Evolutionary conservation across 169 alveolate genomes (phyloP), one percentile per base, ranked within the genome.

Genomic region (Theileria parva): DNA sequence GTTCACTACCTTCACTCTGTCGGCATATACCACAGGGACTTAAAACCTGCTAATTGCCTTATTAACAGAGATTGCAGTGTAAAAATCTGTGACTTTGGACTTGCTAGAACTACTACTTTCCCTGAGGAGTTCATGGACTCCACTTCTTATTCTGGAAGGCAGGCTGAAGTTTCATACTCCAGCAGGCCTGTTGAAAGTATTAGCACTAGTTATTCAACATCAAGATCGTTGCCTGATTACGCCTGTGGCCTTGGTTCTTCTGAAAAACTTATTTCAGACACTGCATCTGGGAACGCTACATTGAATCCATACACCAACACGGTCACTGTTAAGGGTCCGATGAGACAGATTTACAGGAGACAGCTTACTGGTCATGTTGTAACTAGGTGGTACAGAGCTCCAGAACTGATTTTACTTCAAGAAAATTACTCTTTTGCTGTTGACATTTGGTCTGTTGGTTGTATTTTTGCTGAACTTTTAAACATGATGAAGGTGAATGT

Each of bases 301-400:
- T 8, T 28, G 1, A 60, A 28, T 28, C 44, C 12, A 11, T 30
- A 11, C 34, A 37, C 74, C 74, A 19, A 15, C 57, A 32, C 11
- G 11, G 61, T 9, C 0, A 5, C 74, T 37, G 12, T 8, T 8
- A 65, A 39, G 11, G 60, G 57, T 27, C 66, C 66, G 5, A 25
- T 21, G 27, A 25, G 60, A 13, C 27, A 25, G 17, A 7, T 25
- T 25, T 19, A 65, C 23, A 21, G 27, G 30, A 86, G 98, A 79
- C 99, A 97, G 79, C 92, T 98, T 75, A 97, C 99, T 19, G 99
- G 98, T n/a, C 99, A 97, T 80, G 99, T 97, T 25, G 99, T 97
- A 17, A 97, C 99, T 9, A 93, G 99, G 74, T 98, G 99, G 99
- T 98, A 98, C 80, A 86, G 99, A 48, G 99, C 99, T 2, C 99